phyloP scores from a whole-genome alignment of 2,329 filamentous ascomycete species.

The Stagonosporopsis vannaccii region DNA sequence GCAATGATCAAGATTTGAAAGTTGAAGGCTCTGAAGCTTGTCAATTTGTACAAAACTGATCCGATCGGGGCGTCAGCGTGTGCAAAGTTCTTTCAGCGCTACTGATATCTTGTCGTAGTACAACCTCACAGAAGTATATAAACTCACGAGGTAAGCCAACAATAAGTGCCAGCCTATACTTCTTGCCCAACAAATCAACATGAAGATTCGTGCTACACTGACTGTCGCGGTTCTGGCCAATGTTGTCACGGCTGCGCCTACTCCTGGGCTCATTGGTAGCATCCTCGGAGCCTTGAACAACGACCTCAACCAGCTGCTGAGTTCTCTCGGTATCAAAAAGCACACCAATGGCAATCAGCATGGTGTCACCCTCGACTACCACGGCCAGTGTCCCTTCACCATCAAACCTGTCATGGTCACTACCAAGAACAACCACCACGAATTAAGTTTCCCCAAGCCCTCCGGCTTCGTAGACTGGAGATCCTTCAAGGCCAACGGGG shows the following conservation, averaged over 20 bases:
- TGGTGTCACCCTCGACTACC: slow-evolving; percentile 1
- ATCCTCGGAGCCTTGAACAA: slow-evolving; percentile 11
- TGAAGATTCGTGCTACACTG: slow-evolving; percentile 5
- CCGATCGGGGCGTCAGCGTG: too few relatives aligned
- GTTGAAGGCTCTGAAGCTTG: too few relatives aligned
- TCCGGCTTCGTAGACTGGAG: slow-evolving; percentile 21
- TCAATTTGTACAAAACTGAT: too few relatives aligned
- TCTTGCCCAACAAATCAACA: neutral
- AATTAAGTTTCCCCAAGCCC: slow-evolving; percentile 6
- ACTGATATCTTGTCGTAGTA: too few relatives aligned
- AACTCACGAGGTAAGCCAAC: too few relatives aligned
- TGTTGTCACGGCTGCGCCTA: slow-evolving; percentile 7
- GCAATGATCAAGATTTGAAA: too few relatives aligned
- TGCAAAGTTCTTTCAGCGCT: too few relatives aligned
- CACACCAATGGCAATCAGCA: slow-evolving; percentile 3
- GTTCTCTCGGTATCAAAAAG: slow-evolving; percentile 9
- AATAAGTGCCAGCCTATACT: too few relatives aligned
- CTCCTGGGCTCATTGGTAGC: slow-evolving; percentile 12
- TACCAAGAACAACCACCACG: neutral
- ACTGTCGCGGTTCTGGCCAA: slow-evolving; percentile 6
- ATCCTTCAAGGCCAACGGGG: slow-evolving; percentile 23
- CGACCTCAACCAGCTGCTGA: slow-evolving; percentile 10
- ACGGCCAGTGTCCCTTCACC: slow-evolving; percentile 10
- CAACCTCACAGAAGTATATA: too few relatives aligned
- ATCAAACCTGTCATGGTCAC: neutral